phyloP scores from a whole-genome alignment of 2,329 filamentous ascomycete species.

The Arthrobotrys iridis region DNA sequence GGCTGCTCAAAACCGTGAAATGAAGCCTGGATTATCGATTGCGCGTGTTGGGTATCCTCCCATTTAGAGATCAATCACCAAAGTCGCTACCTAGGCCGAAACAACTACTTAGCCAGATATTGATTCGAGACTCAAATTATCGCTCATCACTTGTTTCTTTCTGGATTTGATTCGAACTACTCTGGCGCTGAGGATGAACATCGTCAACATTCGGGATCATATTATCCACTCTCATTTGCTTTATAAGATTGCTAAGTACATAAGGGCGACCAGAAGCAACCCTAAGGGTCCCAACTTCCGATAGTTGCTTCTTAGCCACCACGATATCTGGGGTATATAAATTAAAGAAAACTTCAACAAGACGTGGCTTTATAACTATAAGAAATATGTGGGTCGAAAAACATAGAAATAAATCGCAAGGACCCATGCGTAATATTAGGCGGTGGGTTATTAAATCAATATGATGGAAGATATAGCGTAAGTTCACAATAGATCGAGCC shows the following conservation, averaged over 20 bases:
- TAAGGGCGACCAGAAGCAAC: background rate
- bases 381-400: background rate
- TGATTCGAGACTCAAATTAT: too few relatives aligned
- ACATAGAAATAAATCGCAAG: background rate
- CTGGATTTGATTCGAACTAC: too few relatives aligned
- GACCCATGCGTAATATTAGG: background rate
- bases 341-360: conserved; percentile 14
- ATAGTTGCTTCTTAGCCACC: background rate
- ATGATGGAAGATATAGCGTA: background rate
- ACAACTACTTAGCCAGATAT: too few relatives aligned
- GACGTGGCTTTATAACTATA: conserved; percentile 6
- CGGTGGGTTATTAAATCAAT: background rate
- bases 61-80: too few relatives aligned
- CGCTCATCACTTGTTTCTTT: too few relatives aligned
- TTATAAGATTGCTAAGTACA: background rate
- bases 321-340: conserved; percentile 13
- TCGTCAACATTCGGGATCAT: too few relatives aligned
- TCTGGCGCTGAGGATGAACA: too few relatives aligned
- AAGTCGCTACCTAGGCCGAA: too few relatives aligned
- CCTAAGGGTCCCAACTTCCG: conserved; percentile 1
- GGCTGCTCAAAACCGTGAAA: too few relatives aligned
- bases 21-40: too few relatives aligned
- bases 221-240: background rate
- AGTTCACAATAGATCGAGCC: background rate
- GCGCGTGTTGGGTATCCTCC: too few relatives aligned